Conservation (phyloP, 257 asterid genomes). For the Striga asiatica region DNA sequence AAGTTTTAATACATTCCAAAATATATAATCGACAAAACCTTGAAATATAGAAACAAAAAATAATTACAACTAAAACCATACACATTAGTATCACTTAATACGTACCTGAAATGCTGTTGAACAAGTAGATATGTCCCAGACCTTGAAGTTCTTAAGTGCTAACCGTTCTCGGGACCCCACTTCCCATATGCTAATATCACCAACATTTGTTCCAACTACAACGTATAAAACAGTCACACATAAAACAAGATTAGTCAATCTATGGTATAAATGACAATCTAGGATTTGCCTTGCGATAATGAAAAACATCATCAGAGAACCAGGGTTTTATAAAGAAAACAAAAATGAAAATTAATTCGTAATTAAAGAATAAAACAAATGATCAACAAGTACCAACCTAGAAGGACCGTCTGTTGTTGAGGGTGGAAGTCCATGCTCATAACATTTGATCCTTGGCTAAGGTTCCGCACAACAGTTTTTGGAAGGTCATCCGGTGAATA, state of each 20-base stretch:
- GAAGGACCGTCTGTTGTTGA: slow-evolving; percentile 85
- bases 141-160: slow-evolving; percentile 76
- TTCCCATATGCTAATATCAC: slow-evolving; percentile 98
- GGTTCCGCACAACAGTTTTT: slow-evolving; percentile 67
- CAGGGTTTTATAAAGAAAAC: neutral
- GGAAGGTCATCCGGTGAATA: slow-evolving; percentile 95
- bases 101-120: slow-evolving; percentile 87
- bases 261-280: slow-evolving; percentile 2
- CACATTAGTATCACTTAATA: slow-evolving; percentile 1
- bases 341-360: neutral
- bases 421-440: slow-evolving; percentile 99
- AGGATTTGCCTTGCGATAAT: slow-evolving; percentile 4
- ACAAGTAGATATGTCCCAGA: slow-evolving; percentile 82
- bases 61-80: slow-evolving; percentile 3
- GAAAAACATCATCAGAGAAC: neutral
- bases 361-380: neutral
- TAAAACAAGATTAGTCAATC: neutral
- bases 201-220: slow-evolving; percentile 96
- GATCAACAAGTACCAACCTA: slow-evolving; percentile 42
- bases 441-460: slow-evolving; percentile 89
- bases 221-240: slow-evolving; percentile 6
- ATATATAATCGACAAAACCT: neutral
- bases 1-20: neutral
- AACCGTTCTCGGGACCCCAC: slow-evolving; percentile 88
- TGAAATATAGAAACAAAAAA: neutral